Evolutionary conservation across 208 protist genomes (phyloP).

Genomic region (Acanthamoeba castellanii): DNA sequence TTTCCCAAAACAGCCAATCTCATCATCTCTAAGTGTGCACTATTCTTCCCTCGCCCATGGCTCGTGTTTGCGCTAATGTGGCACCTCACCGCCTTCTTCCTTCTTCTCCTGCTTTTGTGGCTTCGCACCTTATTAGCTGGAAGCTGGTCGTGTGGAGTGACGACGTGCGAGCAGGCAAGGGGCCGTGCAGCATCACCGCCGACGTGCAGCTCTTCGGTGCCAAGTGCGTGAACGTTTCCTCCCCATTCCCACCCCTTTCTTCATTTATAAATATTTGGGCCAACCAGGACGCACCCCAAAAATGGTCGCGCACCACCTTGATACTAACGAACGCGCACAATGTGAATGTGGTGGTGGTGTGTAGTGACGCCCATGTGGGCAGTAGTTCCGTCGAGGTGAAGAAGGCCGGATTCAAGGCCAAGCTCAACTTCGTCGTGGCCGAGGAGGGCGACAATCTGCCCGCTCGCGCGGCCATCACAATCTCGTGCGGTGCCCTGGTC

Average conservation of each 20-base stretch:
- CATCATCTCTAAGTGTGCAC: not conserved
- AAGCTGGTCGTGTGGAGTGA: conserved; percentile 40
- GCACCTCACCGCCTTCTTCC: not conserved
- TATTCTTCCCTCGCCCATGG: not conserved
- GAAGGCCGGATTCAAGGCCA: conserved; percentile 16
- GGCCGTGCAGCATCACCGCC: not conserved
- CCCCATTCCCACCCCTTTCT: not conserved
- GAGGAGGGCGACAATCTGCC: conserved; percentile 7
- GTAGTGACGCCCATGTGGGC: conserved; percentile 6
- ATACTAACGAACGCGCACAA: too few species aligned
- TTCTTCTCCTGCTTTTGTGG: too few species aligned
- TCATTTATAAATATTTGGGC: not conserved
- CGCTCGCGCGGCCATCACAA: not conserved
- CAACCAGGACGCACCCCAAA: not conserved
- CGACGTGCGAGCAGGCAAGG: conserved; percentile 36
- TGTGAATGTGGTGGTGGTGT: not conserved
- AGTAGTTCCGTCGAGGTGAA: not conserved
- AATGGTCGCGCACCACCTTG: too few species aligned
- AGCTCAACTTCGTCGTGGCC: not conserved
- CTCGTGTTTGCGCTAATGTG: too few species aligned
- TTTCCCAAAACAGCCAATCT: not conserved
- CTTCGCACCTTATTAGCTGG: too few species aligned
- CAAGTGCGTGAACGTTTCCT: not conserved
- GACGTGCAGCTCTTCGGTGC: not conserved
- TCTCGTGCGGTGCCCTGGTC: conserved; percentile 16